A percentile compares a stretch with the other conserved stretches of the same genome.
Conservation (phyloP, 2,329 filamentous ascomycete species). For the Fusarium veterinarium region DNA sequence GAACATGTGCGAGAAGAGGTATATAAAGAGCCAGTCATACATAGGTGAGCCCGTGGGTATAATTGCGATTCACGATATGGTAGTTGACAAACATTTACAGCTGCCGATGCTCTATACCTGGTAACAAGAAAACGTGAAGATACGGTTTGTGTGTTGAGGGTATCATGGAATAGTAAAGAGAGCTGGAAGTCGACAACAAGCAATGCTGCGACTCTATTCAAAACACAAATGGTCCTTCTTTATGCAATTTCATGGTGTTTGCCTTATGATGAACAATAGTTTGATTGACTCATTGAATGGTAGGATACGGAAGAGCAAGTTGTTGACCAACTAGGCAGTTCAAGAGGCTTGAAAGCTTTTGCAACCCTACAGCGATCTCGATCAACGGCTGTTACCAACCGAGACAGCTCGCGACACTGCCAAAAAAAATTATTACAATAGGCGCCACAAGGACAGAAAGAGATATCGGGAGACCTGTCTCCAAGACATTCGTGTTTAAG, state of each 20-base stretch:
- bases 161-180: not conserved
- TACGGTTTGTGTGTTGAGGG: not conserved
- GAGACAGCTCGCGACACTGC: not conserved
- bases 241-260: too few species aligned
- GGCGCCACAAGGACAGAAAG: too few species aligned
- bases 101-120: not conserved
- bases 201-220: too few species aligned
- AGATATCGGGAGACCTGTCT: not conserved
- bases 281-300: not conserved
- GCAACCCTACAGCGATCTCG: not conserved
- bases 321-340: not conserved
- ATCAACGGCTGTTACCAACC: not conserved
- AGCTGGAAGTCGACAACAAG: not conserved
- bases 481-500: not conserved
- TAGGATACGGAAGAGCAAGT: not conserved
- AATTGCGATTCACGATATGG: not conserved
- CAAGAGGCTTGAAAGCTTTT: too few species aligned
- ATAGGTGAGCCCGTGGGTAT: not conserved
- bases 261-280: too few species aligned
- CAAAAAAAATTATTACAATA: not conserved
- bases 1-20: not conserved
- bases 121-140: not conserved
- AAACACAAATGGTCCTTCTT: too few species aligned
- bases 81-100: not conserved
- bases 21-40: not conserved